Evolutionary conservation across 2,329 filamentous ascomycete genomes (phyloP).

Genomic region (Fusarium sp.): DNA sequence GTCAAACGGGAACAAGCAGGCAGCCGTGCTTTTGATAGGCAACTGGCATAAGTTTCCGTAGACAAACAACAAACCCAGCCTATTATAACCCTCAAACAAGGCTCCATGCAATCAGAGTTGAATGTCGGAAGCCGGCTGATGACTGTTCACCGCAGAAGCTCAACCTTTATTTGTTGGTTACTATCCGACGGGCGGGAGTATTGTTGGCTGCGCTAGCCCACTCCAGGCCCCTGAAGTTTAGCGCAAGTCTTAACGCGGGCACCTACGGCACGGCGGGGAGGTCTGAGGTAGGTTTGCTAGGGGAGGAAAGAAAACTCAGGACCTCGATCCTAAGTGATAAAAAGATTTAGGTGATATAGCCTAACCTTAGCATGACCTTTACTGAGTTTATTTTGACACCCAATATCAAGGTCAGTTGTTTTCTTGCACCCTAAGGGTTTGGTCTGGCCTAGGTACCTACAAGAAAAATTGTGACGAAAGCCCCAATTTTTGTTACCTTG

Average conservation of each 20-base stretch:
- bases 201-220: conserved; percentile 23
- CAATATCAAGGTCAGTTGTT: no score
- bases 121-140: conserved; percentile 31
- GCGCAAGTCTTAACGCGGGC: conserved; percentile 22
- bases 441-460: not conserved
- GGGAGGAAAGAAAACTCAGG: no score
- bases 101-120: not conserved
- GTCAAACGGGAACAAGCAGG: not conserved
- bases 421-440: not conserved
- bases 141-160: conserved; percentile 3
- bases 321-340: no score
- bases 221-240: conserved; percentile 25
- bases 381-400: no score
- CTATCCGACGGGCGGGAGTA: not conserved
- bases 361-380: no score
- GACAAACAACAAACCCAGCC: not conserved
- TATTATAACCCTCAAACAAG: not conserved
- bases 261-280: conserved; percentile 31
- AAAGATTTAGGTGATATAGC: no score
- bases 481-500: conserved; percentile 40
- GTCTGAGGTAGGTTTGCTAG: conserved; percentile 10
- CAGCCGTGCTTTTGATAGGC: not conserved
- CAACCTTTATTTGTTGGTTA: conserved; percentile 11
- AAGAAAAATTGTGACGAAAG: conserved; percentile 46
- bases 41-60: not conserved